Base-by-base conservation (phyloP, 2,329 filamentous ascomycete genomes). In the Microsporum canis region DNA sequence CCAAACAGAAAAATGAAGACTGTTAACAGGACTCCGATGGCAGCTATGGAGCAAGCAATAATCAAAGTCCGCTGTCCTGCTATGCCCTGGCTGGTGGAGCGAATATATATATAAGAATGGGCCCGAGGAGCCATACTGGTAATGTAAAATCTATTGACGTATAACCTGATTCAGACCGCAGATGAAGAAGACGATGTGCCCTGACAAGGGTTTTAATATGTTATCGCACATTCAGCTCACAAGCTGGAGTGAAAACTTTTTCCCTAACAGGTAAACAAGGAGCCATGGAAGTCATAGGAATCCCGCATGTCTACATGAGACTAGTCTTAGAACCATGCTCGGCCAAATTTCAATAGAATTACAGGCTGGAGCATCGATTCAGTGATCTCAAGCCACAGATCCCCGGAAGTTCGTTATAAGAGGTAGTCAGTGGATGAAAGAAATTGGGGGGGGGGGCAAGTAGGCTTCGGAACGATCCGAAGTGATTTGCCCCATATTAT, bases 401-500 rank as follows among this genome's bases (percentile, higher is more conserved):
- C 8, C n/a, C n/a, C 23, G 17, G 43, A 17, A 12, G 51, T 38
- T 55, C 51, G 17, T 55, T 55, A 27, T 36, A n/a, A 36, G 31
- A 31, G 31, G 33, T 43, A 5, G 14, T 14, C 31, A 55, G 17
- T 6, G 51, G 29, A 12, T 55, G 33, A 55, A 55, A 55, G 51
- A 34, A 55, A n/a, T 10, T 14, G n/a, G 51, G 31, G 33, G 17
- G 29, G 1, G 33, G 17, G 29, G 1, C 31, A 55, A 55, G 51
- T 31, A 55, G 31, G n/a, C 51, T 5, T 55, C 51, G 51, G 51
- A 55, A 55, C 51, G 12, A 55, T 12, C 51, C 51, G 51, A 55
- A 17, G 12, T 7, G 4, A 33, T 2, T 55, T 36, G 12, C 14
- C 51, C 45, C 31, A n/a, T 34, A 5, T 17, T 23, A 17, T 2